Evolutionary conservation across 805 yeast genomes (phyloP).

Genomic region (Candida koratica): DNA sequence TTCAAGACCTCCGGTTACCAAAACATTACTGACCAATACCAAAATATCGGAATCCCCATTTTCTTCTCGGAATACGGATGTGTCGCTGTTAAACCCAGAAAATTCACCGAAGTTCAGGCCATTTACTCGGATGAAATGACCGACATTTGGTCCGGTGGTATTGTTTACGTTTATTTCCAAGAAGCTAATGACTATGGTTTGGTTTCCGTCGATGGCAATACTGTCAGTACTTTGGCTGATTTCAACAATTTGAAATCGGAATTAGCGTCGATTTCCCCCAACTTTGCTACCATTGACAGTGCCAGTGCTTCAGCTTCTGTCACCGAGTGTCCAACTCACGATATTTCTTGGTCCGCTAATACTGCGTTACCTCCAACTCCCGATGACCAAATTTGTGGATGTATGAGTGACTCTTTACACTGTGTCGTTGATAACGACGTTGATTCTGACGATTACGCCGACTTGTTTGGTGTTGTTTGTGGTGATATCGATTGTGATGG

Average conservation of each 20-base stretch:
- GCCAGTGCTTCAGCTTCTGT: slow-evolving; percentile 24
- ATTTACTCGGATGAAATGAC: slow-evolving; percentile 68
- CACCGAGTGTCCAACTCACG: slow-evolving; percentile 35
- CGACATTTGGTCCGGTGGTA: slow-evolving; percentile 86
- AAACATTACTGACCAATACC: slow-evolving; percentile 59
- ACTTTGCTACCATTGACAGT: slow-evolving; percentile 19
- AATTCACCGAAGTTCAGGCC: slow-evolving; percentile 66
- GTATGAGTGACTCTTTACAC: slow-evolving; percentile 30
- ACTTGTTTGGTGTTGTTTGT: slow-evolving; percentile 35
- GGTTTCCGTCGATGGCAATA: slow-evolving; percentile 48
- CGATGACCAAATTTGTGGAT: slow-evolving; percentile 32
- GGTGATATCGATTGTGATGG: slow-evolving; percentile 32
- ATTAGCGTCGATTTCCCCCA: slow-evolving; percentile 45
- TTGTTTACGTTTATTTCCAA: slow-evolving; percentile 80
- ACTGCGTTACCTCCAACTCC: slow-evolving; percentile 44
- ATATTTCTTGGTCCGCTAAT: slow-evolving; percentile 35
- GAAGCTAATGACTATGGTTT: slow-evolving; percentile 75
- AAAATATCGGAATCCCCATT: slow-evolving; percentile 63
- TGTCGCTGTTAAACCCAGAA: slow-evolving; percentile 65
- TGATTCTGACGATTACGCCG: slow-evolving; percentile 28
- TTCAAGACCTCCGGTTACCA: slow-evolving; percentile 61
- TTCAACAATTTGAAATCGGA: slow-evolving; percentile 59
- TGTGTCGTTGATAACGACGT: slow-evolving; percentile 34
- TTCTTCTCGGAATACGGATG: slow-evolving; percentile 86
- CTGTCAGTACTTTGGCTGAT: slow-evolving; percentile 59